Conservation (phyloP, 495 filamentous ascomycete genomes). For the Podospora tetraspora region DNA sequence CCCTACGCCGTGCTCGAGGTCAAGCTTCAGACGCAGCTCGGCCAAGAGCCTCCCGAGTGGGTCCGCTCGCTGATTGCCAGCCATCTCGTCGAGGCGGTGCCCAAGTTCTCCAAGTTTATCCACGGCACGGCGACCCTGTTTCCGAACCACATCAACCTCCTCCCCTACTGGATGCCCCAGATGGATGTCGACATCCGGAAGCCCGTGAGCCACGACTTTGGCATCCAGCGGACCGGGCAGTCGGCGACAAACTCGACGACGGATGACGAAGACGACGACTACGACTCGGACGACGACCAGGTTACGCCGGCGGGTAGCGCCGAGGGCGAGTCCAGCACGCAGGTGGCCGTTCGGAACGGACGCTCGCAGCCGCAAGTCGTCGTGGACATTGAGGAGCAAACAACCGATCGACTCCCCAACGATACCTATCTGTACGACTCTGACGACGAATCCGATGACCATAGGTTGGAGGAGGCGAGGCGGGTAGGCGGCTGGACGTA, state of each 20-base stretch:
- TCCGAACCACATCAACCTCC: slow-evolving; percentile 77
- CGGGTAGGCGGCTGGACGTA: slow-evolving; percentile 68
- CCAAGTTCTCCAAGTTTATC: slow-evolving; percentile 99
- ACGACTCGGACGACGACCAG: slow-evolving; percentile 53
- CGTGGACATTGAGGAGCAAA: slow-evolving; percentile 46
- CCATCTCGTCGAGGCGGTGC: slow-evolving; percentile 94
- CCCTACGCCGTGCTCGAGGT: slow-evolving; percentile 96
- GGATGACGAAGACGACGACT: slow-evolving; percentile 62
- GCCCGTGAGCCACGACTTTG: slow-evolving; percentile 75
- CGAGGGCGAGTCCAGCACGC: slow-evolving; percentile 33
- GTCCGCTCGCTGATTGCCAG: slow-evolving; percentile 85
- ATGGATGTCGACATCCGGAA: slow-evolving; percentile 99
- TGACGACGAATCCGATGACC: slow-evolving; percentile 70
- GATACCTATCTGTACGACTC: slow-evolving; percentile 91
- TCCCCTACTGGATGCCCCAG: slow-evolving; percentile 97
- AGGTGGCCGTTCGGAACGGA: slow-evolving; percentile 36
- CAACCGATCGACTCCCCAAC: slow-evolving; percentile 44
- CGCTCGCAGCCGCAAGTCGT: slow-evolving; percentile 27
- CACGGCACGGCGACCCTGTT: slow-evolving; percentile 87
- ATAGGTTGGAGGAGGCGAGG: slow-evolving; percentile 65
- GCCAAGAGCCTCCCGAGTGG: slow-evolving; percentile 97
- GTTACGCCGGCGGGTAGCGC: slow-evolving; percentile 12
- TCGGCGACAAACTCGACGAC: slow-evolving; percentile 71
- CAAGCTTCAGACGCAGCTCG: slow-evolving; percentile 93
- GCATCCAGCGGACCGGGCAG: slow-evolving; percentile 73